Conservation (phyloP, 257 asterid genomes). For the Osmanthus fragrans region DNA sequence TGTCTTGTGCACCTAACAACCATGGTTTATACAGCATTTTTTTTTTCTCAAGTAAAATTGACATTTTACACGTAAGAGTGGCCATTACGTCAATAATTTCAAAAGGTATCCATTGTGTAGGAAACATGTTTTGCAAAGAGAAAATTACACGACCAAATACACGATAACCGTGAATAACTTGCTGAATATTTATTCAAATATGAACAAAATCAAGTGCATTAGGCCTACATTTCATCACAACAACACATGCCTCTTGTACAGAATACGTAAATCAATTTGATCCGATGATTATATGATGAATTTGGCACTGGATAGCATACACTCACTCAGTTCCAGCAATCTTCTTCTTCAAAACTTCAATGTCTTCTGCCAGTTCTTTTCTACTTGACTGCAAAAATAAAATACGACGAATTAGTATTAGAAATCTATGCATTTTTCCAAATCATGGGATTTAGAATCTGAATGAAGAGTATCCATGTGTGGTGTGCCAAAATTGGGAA, state of each 20-base stretch:
- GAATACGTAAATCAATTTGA: conserved; percentile 22
- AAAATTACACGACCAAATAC: not conserved
- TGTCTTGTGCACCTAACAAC: too few species aligned
- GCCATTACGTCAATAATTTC: too few species aligned
- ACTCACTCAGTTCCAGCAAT: conserved; percentile 73
- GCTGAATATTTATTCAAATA: conserved; percentile 30
- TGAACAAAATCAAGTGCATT: conserved; percentile 18
- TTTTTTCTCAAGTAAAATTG: too few species aligned
- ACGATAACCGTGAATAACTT: conserved; percentile 6
- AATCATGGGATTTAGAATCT: not conserved
- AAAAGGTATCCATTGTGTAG: too few species aligned
- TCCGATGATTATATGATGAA: conserved; percentile 16
- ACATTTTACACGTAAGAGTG: too few species aligned
- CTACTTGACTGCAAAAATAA: conserved; percentile 69
- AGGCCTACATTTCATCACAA: conserved; percentile 46
- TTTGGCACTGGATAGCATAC: conserved; percentile 3
- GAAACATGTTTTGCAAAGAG: not conserved
- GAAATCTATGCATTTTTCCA: not conserved
- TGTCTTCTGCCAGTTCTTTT: conserved; percentile 78
- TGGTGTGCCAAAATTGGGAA: not conserved
- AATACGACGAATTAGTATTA: not conserved
- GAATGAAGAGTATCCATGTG: not conserved
- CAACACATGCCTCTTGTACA: conserved; percentile 41
- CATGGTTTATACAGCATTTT: too few species aligned
- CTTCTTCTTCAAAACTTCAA: conserved; percentile 86